Evolutionary conservation across 2,329 filamentous ascomycete genomes (phyloP), one percentile per base, ranked within the genome.

Genomic region (Talaromyces sp.): DNA sequence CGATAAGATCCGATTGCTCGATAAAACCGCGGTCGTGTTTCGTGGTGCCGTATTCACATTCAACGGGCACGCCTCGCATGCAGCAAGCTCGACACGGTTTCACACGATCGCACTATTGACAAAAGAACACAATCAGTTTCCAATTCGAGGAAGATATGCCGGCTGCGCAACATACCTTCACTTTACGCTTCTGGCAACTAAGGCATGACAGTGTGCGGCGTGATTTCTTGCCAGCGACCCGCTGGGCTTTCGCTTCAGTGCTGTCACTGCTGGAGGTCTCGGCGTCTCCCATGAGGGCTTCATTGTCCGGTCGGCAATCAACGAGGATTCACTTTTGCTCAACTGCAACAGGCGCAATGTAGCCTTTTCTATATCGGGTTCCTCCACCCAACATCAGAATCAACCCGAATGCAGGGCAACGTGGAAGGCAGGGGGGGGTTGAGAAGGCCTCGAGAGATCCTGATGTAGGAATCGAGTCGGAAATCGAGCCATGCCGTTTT

Each of bases 61-160:
- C 70, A 12, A 68, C 70, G 14, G 71, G 71, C 1, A 68, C 68
- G 11, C 71, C 71, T 35, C 70, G 70, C 6, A 71, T 61, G 63
- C 71, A 72, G 44, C 71, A 73, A 23, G 71, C 69, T 48, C 71
- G 65, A 35, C 71, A 73, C 39, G 71, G 71, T 61, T 71, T 72
- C 31, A 72, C 70, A 31, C 71, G 67, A 58, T 73, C 71, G 57
- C 71, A 73, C 71, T 63, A 28, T 18, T 5, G 21, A 35, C 25
- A 25, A 54, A 31, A n/a, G 18, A 5, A 7, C n/a, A 18, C 18
- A 18, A 37, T 48, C 16, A 56, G 23, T 25, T 2, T 40, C 9
- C 9, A n/a, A 9, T 57, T 28, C 35, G 11, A 25, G 18, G 40
- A 18, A 28, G 2, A 5, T 2, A 42, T 12, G 33, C 16, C 18